Conservation (phyloP, 2,329 filamentous ascomycete genomes). For the Aspergillus pseudoviridinutans region DNA sequence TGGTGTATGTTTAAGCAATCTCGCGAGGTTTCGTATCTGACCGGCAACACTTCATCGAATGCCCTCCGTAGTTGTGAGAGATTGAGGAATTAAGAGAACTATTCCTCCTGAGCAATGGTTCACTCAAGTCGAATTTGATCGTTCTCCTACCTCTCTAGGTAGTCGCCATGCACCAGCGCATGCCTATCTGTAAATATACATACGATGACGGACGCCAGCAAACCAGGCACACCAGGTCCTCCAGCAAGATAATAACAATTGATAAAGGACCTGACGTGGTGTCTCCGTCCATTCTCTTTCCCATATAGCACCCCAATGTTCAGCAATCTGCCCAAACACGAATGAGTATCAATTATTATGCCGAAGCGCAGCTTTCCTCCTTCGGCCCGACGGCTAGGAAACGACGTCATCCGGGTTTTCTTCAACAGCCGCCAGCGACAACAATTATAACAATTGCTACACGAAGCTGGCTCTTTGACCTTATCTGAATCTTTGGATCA, state of each 20-base stretch:
- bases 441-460: background rate
- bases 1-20: background rate
- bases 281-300: background rate
- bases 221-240: background rate
- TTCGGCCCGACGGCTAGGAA: slow-evolving; percentile 17
- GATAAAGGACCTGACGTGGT: background rate
- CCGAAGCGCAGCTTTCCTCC: slow-evolving; percentile 1
- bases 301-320: background rate
- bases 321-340: background rate
- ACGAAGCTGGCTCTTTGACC: background rate
- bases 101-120: background rate
- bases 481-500: background rate
- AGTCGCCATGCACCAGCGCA: background rate
- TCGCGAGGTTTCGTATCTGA: background rate
- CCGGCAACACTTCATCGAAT: background rate
- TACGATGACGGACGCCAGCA: background rate
- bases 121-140: background rate
- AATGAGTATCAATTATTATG: background rate
- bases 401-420: slow-evolving; percentile 20
- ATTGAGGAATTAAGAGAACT: background rate
- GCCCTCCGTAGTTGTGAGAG: background rate
- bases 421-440: background rate
- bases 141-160: background rate
- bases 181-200: background rate
- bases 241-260: background rate